Conservation (phyloP, 2,329 filamentous ascomycete genomes). For the Ilyonectria sp. region DNA sequence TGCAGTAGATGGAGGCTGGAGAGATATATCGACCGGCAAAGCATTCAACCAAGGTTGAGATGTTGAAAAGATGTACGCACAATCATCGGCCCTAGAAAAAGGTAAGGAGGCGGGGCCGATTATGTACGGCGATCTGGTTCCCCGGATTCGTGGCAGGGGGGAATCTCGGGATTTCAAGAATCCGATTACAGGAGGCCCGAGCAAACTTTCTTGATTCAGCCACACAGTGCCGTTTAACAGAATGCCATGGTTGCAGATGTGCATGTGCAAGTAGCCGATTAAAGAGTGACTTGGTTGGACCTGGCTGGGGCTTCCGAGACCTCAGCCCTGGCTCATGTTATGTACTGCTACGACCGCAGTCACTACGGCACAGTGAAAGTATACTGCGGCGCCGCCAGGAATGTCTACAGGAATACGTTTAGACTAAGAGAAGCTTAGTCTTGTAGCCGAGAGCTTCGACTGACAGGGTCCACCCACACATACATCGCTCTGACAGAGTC, state of each 20-base stretch:
- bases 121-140: not conserved
- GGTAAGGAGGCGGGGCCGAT: not conserved
- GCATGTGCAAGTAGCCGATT: not conserved
- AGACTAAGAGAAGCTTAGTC: no score
- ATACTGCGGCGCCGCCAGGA: no score
- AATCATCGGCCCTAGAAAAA: not conserved
- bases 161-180: not conserved
- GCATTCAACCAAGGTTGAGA: not conserved
- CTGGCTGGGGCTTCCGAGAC: no score
- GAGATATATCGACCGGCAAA: not conserved
- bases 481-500: no score
- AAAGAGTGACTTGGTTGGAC: not conserved
- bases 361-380: no score
- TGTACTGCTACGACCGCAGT: no score
- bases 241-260: not conserved
- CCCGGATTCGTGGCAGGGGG: not conserved
- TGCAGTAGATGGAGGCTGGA: not conserved
- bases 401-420: no score
- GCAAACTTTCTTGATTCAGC: not conserved
- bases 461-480: no score
- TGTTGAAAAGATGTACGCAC: not conserved
- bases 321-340: no score
- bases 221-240: not conserved
- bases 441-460: no score
- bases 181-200: not conserved